Evolutionary conservation across 176 grass and related monocot species (phyloP).

Genomic region (Urochloa ruziziensis): DNA sequence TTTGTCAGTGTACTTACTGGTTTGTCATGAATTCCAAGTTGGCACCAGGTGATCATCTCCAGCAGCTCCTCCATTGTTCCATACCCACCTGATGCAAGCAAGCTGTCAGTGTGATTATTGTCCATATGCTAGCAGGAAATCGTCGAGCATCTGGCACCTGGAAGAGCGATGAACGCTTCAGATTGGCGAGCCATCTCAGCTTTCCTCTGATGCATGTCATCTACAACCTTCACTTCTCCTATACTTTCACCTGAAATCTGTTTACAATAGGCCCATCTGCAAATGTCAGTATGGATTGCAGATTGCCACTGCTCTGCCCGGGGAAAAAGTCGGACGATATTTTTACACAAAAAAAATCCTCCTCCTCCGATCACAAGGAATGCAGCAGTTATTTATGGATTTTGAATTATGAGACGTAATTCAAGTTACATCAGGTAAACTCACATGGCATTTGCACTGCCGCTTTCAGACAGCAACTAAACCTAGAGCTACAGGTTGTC

Average conservation of each 20-base stretch:
- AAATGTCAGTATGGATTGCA: neutral
- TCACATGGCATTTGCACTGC: neutral
- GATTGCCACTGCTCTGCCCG: neutral
- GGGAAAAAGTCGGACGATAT: neutral
- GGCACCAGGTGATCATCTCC: slow-evolving; percentile 95
- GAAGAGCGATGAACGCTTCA: slow-evolving; percentile 86
- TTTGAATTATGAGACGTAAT: neutral
- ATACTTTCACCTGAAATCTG: slow-evolving; percentile 82
- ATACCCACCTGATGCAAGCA: slow-evolving; percentile 56
- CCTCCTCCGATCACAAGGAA: neutral
- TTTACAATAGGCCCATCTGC: neutral
- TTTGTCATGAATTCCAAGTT: slow-evolving; percentile 87
- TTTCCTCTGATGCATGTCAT: slow-evolving; percentile 89
- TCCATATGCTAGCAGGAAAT: neutral
- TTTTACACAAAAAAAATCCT: neutral
- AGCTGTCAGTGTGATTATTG: neutral
- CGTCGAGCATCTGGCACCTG: slow-evolving; percentile 30
- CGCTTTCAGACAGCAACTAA: neutral
- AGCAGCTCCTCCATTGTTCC: slow-evolving; percentile 92
- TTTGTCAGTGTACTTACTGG: slow-evolving; percentile 39
- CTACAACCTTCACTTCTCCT: slow-evolving; percentile 66
- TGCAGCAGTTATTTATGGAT: neutral
- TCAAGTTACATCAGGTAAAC: neutral
- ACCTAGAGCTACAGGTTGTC: neutral
- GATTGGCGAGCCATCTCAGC: slow-evolving; percentile 75